Base-by-base conservation (phyloP, 768 basidiomycete genomes). In the Trametes cinnabarina region DNA sequence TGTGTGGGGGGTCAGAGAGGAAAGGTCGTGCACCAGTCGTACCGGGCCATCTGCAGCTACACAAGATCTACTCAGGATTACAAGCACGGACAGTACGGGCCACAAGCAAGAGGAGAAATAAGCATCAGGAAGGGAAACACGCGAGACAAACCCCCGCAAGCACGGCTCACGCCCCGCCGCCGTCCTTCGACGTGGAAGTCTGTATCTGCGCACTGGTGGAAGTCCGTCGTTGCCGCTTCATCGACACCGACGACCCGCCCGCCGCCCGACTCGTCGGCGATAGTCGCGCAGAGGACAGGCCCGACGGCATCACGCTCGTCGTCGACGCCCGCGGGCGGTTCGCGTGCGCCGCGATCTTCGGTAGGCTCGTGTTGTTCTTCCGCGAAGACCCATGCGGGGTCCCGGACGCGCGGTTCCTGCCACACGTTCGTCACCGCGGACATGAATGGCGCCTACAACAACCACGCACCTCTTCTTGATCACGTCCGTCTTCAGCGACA, bases 401-500 rank as follows among this genome's bases (percentile, higher is more conserved):
- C 30, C 90, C 90, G 51, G 90, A 90, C 35, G 90, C 88, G 41
- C 90, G 86, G 71, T 92, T 92, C 68, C 90, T 92, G 67, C 46
- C 23, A 53, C 51, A 51, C 47, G 17, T 15, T 40, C 51, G 48
- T 66, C 47, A 65, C 54, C 15, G 32, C 32, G 23, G 10, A 35
- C 44, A 32, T 19, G 25, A 26, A 35, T 25, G 22, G 28, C 17
- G 22, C 35, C 34, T 14, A 47, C 41, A 32, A 41, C 28, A 37
- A 55, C 50, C 54, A 67, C 68, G 12, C 53, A 92, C 92, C 92
- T 80, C 78, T 97, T 98, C 86, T 98, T 97, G 74, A 96, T 97
- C 44, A 95, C 89, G 70, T 98, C 93, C 41, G 95, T 98, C 81
- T 97, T 97, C 60, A 98, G 81, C 37, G 94, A 95, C 62, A 96